Evolutionary conservation across 2,329 filamentous ascomycete genomes (phyloP).

Genomic region (Fusarium globosum): DNA sequence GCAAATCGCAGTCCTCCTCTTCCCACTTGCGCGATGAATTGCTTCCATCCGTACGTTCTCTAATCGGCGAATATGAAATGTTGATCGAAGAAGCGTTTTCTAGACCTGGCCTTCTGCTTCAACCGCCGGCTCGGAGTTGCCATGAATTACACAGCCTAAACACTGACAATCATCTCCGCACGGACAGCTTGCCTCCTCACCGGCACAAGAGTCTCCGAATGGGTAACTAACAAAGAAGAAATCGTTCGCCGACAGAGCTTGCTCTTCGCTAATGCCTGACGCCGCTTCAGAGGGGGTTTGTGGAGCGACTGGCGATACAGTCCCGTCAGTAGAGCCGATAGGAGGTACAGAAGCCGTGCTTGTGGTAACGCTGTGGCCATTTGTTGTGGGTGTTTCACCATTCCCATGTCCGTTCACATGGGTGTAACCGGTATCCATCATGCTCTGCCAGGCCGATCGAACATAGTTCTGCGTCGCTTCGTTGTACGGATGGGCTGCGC

Average conservation of each 20-base stretch:
- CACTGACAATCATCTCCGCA: constrained; percentile 71
- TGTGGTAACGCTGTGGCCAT: constrained; percentile 21
- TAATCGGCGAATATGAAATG: neutral
- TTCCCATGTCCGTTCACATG: constrained; percentile 42
- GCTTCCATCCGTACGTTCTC: neutral
- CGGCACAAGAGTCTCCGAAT: constrained; percentile 59
- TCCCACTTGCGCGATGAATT: neutral
- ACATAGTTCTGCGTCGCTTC: constrained; percentile 67
- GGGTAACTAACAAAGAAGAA: constrained; percentile 71
- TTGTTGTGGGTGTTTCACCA: constrained; percentile 32
- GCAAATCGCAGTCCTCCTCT: neutral
- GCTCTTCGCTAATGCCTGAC: constrained; percentile 60
- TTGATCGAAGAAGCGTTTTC: neutral
- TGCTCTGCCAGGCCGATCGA: constrained; percentile 59
- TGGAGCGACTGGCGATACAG: constrained; percentile 53
- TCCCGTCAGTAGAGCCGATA: constrained; percentile 40
- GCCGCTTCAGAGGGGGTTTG: constrained; percentile 62
- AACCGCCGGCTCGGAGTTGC: constrained; percentile 41
- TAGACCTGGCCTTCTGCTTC: constrained; percentile 17
- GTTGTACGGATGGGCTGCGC: constrained; percentile 75
- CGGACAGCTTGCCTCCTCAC: constrained; percentile 62
- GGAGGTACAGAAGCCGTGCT: constrained; percentile 31
- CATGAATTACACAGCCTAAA: constrained; percentile 67
- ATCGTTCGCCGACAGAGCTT: constrained; percentile 62
- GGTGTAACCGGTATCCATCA: constrained; percentile 48